These are phyloP conservation scores for Penicillium sp. DNA, from an alignment of 2,329 filamentous ascomycete species.

Conservation along the genomic window DNA sequence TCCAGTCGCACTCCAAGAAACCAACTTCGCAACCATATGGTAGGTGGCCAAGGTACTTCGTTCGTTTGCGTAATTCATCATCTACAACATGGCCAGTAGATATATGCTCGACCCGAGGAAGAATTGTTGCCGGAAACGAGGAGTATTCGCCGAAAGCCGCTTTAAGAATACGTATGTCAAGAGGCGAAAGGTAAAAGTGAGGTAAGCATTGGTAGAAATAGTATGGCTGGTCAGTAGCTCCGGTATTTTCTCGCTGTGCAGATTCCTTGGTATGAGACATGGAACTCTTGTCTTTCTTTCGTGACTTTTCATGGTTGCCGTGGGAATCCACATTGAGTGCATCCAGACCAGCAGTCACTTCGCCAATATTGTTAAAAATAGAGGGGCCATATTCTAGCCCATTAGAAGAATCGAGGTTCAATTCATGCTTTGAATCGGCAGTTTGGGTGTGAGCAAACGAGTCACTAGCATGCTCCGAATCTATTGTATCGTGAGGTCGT, in stretches of 20 bases:
- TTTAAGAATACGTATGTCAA: slow-evolving; percentile 90
- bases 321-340: slow-evolving; percentile 20
- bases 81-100: slow-evolving; percentile 85
- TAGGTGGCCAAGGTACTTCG: slow-evolving; percentile 82
- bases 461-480: slow-evolving; percentile 33
- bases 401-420: neutral
- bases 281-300: slow-evolving; percentile 19
- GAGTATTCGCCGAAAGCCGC: slow-evolving; percentile 81
- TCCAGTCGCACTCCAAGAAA: slow-evolving; percentile 94
- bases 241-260: slow-evolving; percentile 32
- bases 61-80: slow-evolving; percentile 74
- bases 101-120: slow-evolving; percentile 84
- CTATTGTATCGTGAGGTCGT: slow-evolving; percentile 46
- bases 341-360: slow-evolving; percentile 24
- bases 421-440: slow-evolving; percentile 32
- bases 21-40: slow-evolving; percentile 87
- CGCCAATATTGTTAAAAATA: neutral
- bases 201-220: slow-evolving; percentile 85
- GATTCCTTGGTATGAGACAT: slow-evolving; percentile 10
- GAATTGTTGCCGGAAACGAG: slow-evolving; percentile 75
- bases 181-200: slow-evolving; percentile 82
- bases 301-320: slow-evolving; percentile 19
- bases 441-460: neutral
- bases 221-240: slow-evolving; percentile 55
- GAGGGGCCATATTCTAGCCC: neutral